Evolutionary conservation across 768 basidiomycete species (phyloP), one percentile per base, ranked within the genome.

Genomic region (Suillus subluteus): DNA sequence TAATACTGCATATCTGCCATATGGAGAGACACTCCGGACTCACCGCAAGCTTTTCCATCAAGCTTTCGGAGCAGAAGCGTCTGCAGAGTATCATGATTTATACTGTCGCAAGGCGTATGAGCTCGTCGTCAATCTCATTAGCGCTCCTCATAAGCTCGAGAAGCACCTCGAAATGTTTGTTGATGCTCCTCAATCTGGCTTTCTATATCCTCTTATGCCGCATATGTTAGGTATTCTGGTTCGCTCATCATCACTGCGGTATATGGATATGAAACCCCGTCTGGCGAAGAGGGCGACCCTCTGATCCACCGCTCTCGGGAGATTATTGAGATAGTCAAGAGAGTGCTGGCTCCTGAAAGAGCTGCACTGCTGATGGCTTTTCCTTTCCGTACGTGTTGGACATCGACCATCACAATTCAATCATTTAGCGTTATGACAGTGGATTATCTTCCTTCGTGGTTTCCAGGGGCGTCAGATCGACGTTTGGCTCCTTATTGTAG

Each of bases 11-110:
- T 62, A 70, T 21, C 48, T 74, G 46, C 68, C 68, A 16, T 75
- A 75, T 48, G 70, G 73, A 12, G 66, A 70, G 6, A 38, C 58
- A 23, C 73, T 73, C 70, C 67, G 67, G 23, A 35, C 50, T 7
- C 72, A 74, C 44, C 68, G 75, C 43, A 66, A 68, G 37, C 44
- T 74, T 30, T 62, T 75, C n/a, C 69, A 71, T 41, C 70, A 70
- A 35, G 59, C 62, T 11, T 70, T 74, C n/a, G 52, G 65, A 13
- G 23, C 62, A 4, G 64, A 64, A 3, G 66, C 62, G 15, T 43
- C 69, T n/a, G 48, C 43, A 2, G 41, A 56, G n/a, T 67, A 64
- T 58, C 52, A 63, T 6, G 68, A 68, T 6, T 8, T 73, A 26
- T 63, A 69, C 26, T 41, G 66, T 1, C 66, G 59, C 4, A 70